Conservation (phyloP, 2,329 filamentous ascomycete species). For the Remersonia thermophila region DNA sequence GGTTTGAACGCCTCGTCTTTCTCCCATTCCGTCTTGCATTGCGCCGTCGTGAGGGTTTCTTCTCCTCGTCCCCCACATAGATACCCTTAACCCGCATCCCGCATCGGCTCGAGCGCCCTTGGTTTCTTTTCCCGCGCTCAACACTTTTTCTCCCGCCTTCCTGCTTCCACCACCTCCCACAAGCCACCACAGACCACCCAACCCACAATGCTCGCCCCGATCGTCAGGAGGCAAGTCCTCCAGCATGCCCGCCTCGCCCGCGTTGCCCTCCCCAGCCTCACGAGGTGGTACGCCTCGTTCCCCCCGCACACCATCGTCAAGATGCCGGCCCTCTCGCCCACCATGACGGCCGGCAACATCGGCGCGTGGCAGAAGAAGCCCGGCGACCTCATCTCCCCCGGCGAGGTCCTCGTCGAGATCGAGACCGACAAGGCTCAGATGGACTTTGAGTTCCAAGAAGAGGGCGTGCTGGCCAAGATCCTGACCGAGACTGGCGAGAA, state of each 20-base stretch:
- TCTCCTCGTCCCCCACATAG: neutral
- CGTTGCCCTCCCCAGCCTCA: conserved; percentile 39
- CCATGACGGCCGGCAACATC: conserved; percentile 95
- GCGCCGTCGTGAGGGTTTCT: neutral
- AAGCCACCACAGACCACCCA: conserved; percentile 9
- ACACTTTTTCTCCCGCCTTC: conserved; percentile 11
- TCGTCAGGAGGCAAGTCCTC: conserved; percentile 50
- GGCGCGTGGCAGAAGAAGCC: conserved; percentile 96
- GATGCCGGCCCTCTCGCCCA: conserved; percentile 96
- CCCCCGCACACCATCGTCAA: conserved; percentile 89
- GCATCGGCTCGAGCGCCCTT: neutral
- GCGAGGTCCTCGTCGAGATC: conserved; percentile 94
- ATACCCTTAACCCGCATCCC: too few relatives aligned
- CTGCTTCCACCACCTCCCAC: neutral
- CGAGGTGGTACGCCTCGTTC: conserved; percentile 67
- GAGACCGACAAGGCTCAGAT: conserved; percentile 99
- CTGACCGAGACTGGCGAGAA: conserved; percentile 88
- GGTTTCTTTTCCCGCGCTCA: conserved; percentile 15
- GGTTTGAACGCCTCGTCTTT: too few relatives aligned
- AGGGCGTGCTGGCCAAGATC: conserved; percentile 89
- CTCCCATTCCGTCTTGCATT: too few relatives aligned
- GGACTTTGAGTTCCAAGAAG: conserved; percentile 99
- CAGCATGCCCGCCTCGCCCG: conserved; percentile 38
- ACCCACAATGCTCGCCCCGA: conserved; percentile 47
- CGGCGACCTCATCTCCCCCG: conserved; percentile 75